Evolutionary conservation across 2,329 filamentous ascomycete genomes (phyloP), one percentile per base, ranked within the genome.

Genomic region (Capronia epimyces): DNA sequence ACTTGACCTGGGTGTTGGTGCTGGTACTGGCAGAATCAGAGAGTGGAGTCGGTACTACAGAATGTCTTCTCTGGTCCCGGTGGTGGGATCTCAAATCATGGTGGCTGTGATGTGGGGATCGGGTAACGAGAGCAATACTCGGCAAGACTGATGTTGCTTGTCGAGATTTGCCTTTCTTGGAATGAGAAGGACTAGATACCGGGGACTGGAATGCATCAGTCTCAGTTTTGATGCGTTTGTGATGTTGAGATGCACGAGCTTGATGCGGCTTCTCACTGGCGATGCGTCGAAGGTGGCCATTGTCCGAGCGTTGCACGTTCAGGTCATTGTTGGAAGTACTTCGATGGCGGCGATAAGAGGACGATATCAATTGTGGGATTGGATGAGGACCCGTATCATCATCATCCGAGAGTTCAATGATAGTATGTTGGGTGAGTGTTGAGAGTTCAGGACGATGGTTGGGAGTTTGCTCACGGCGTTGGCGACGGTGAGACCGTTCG

Each of bases 221-320:
- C 29, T 32, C 29, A 21, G 43, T 45, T 16, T 29, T 45, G 6
- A 34, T 24, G 15, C 43, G 43, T 45, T 45, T 45, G 43, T 45
- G 39, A n/a, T 15, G 5, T 25, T 42, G 39, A 25, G 21, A 5
- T 18, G 20, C 25, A 3, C 10, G 21, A 27, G 39, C 6, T 32
- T 32, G 29, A 32, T 12, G 29, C 12, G 13, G 7, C n/a, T 32
- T 3, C 12, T 3, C 29, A 32, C 29, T 12, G n/a, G 29, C n/a
- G 13, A n/a, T n/a, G 13, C 29, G 12, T 32, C 29, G 16, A 22
- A 8, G 3, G 9, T 5, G 6, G 4, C 20, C 36, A 7, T 20
- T 22, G 36, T 13, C 4, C 20, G 10, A 13, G 4, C 16, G 9
- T 20, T 39, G 36, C 20, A 9, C 5, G 16, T 8, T 15, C 4